Conservation (phyloP, 345 rosid species). For the Moricandia arvensis region DNA sequence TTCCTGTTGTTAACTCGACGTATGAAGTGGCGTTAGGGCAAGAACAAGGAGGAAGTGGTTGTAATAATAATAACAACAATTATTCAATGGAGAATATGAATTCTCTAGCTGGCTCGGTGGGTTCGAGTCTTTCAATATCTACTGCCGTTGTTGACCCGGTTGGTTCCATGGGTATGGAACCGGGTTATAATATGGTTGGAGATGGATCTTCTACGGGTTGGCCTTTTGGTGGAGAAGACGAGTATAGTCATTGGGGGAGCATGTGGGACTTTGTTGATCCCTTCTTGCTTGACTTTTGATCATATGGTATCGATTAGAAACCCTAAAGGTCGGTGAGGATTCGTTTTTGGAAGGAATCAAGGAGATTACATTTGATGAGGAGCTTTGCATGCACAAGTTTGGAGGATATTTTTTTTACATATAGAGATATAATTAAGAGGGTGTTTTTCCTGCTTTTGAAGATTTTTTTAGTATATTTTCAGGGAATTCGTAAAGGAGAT, state of each 20-base stretch:
- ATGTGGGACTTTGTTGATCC: slow-evolving; percentile 69
- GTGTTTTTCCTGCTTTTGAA: slow-evolving; percentile 1
- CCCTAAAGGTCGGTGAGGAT: background rate
- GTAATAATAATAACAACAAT: slow-evolving; percentile 8
- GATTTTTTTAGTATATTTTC: background rate
- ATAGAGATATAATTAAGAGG: slow-evolving; percentile 22
- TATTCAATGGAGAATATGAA: slow-evolving; percentile 38
- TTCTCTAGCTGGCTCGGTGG: slow-evolving; percentile 47
- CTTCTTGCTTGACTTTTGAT: slow-evolving; percentile 54
- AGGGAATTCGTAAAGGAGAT: slow-evolving; percentile 19
- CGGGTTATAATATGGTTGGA: slow-evolving; percentile 42
- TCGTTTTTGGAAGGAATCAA: slow-evolving; percentile 20
- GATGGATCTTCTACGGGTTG: slow-evolving; percentile 55
- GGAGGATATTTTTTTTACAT: slow-evolving; percentile 20
- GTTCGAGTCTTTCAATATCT: slow-evolving; percentile 47
- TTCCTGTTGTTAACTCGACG: background rate
- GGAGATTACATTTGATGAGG: slow-evolving; percentile 1
- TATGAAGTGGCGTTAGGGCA: slow-evolving; percentile 27
- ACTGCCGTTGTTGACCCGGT: slow-evolving; percentile 21
- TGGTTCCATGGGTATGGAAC: slow-evolving; percentile 48
- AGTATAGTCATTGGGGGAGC: slow-evolving; percentile 50
- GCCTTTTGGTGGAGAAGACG: slow-evolving; percentile 68
- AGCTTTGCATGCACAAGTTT: slow-evolving; percentile 34
- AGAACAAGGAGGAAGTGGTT: slow-evolving; percentile 24
- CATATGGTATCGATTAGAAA: background rate